These are phyloP conservation scores for Populus ilicifolia DNA, from an alignment of 345 rosid species.

Conservation along the genomic window DNA sequence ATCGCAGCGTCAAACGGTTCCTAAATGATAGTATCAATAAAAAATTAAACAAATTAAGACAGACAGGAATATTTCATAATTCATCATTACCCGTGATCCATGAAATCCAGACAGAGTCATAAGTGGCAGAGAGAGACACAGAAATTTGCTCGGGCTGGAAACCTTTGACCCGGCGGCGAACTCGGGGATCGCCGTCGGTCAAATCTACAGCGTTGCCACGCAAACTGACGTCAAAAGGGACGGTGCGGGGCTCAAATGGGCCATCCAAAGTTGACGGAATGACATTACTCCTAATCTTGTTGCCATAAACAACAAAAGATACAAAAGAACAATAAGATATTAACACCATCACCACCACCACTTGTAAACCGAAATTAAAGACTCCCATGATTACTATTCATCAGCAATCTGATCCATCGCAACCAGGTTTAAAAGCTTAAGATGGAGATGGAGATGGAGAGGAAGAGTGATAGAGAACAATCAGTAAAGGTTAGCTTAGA, in stretches of 20 bases:
- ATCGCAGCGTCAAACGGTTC: no score
- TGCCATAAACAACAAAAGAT: neutral
- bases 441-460: no score
- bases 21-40: neutral
- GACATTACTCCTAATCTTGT: neutral
- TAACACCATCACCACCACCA: neutral
- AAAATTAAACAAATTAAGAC: neutral
- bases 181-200: conserved; percentile 60
- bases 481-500: no score
- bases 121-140: conserved; percentile 45
- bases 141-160: conserved; percentile 71
- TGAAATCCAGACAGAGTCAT: conserved; percentile 68
- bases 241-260: conserved; percentile 60
- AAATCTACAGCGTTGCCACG: conserved; percentile 67
- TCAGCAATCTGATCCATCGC: no score
- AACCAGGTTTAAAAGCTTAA: no score
- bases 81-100: conserved; percentile 53
- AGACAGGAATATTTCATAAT: conserved; percentile 2
- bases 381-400: no score
- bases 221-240: conserved; percentile 46
- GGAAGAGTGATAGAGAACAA: no score
- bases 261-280: conserved; percentile 61
- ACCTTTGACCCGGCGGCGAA: conserved; percentile 48
- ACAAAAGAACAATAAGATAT: neutral
- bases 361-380: no score